Base-by-base conservation (phyloP, 2,329 filamentous ascomycete species). In the Pyrenophora teres region DNA sequence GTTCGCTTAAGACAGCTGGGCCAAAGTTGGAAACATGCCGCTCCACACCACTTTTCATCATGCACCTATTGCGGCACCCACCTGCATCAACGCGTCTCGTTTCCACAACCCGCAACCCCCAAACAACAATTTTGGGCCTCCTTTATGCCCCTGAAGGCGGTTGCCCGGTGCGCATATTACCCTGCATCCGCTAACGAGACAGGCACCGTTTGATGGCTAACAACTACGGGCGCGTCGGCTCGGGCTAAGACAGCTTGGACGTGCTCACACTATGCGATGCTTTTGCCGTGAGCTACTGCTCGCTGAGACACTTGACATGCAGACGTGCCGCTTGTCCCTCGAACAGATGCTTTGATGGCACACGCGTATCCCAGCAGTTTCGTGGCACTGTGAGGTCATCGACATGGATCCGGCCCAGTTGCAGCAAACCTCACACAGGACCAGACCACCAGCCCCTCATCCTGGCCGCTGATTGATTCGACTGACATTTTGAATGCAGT, bases 321-420 rank as follows among this genome's bases (percentile, higher is more conserved):
- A 35, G 36, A 40, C 31, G 12, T 37, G 21, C 40, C 46, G 52
- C 39, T 38, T 30, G 12, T 32, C 21, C 38, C 47, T 56, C 33
- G 27, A 38, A 35, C 50, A 10, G 48, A 52, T 37, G 42, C 46
- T 31, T 36, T 38, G 25, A 51, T 46, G 35, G 43, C 31, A 42
- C 39, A 42, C 37, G 19, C 45, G 33, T 9, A 50, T 55, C 52
- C 56, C 38, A 51, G 58, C 39, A 41, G 9, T 30, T 33, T 35
- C 37, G 19, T 42, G 55, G 31, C 45, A 32, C 42, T 49, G 60
- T 71, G 67, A 71, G 64, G 67, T 72, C 69, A 71, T 72, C 58
- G 68, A 71, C 68, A 43, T 52, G 69, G 68, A 63, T 70, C 43
- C 38, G 49, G 48, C 50, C 65, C 62, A 65, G 60, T 46, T 46